Conservation (phyloP, 2,329 filamentous ascomycete species). For the Pseudogymnoascus pannorum region DNA sequence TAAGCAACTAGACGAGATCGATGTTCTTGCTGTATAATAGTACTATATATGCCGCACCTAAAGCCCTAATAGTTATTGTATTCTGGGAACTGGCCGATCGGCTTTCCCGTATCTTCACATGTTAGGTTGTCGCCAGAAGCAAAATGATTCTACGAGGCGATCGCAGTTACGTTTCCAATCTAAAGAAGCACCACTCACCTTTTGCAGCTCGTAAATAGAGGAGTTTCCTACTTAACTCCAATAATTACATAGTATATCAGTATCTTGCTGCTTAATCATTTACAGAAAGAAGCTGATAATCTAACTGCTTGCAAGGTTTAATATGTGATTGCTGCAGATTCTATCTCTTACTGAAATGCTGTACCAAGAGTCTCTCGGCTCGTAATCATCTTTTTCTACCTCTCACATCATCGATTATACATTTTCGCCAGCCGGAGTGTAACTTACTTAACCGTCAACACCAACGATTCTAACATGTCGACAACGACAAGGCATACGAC, state of each 20-base stretch:
- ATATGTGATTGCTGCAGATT: background rate
- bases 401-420: background rate
- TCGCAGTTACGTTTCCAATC: background rate
- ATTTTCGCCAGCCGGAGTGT: background rate
- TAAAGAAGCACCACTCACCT: background rate
- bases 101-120: background rate
- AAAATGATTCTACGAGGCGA: background rate
- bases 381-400: background rate
- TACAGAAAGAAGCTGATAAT: background rate
- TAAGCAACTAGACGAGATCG: background rate
- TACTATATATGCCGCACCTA: background rate
- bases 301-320: background rate
- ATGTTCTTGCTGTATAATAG: background rate
- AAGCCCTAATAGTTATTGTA: background rate
- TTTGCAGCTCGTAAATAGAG: background rate
- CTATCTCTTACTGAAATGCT: background rate
- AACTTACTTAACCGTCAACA: background rate
- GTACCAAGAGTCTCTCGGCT: background rate
- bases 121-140: background rate
- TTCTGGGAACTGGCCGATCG: background rate
- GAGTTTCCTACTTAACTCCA: background rate
- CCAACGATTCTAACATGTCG: background rate
- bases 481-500: background rate
- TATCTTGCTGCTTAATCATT: background rate
- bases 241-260: background rate